These are phyloP conservation scores for Piloderma croceum DNA, from an alignment of 768 basidiomycete genomes.

Conservation along the genomic window DNA sequence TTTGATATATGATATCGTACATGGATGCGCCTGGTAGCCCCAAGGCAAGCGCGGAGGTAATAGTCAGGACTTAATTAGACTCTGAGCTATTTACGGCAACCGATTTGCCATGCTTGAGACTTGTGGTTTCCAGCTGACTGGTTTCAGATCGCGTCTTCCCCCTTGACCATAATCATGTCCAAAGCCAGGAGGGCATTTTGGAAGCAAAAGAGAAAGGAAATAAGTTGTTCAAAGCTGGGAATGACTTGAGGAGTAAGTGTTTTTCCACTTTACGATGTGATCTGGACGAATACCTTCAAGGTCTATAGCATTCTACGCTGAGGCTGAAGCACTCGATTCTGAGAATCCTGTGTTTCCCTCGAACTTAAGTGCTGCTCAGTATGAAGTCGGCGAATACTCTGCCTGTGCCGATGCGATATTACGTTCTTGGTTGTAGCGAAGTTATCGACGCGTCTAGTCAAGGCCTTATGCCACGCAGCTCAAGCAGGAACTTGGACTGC, in stretches of 20 bases:
- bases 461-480: slow-evolving; percentile 7
- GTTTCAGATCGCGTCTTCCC: too few relatives aligned
- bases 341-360: slow-evolving; percentile 15
- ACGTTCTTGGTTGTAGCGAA: slow-evolving; percentile 8
- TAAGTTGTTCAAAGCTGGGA: neutral
- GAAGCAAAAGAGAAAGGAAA: neutral
- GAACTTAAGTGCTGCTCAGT: slow-evolving; percentile 18
- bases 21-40: too few relatives aligned
- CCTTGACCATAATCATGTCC: too few relatives aligned
- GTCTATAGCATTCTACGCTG: neutral
- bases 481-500: neutral
- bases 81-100: too few relatives aligned
- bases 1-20: too few relatives aligned
- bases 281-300: neutral
- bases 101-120: too few relatives aligned
- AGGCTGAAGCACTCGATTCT: neutral
- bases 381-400: slow-evolving; percentile 13
- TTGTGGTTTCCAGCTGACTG: too few relatives aligned
- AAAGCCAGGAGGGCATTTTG: too few relatives aligned
- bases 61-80: too few relatives aligned
- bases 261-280: neutral
- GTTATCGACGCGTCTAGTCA: slow-evolving; percentile 11
- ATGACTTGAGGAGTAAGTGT: neutral
- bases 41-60: too few relatives aligned
- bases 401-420: slow-evolving; percentile 11